phyloP scores from a whole-genome alignment of 768 basidiomycete genomes.

The Mycena olivaceomarginata region DNA sequence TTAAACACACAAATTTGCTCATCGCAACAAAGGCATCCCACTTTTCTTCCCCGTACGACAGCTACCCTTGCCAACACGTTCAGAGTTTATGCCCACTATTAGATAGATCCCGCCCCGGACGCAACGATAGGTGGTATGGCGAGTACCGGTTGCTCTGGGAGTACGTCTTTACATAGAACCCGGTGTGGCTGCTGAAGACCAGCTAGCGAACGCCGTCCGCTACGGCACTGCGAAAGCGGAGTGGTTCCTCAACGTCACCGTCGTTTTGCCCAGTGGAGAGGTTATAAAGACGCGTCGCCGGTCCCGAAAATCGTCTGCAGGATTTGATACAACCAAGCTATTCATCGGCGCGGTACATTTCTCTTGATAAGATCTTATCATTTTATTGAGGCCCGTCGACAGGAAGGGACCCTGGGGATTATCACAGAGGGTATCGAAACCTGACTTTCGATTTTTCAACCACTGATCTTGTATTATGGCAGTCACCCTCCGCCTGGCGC shows the following conservation, averaged over 20 bases:
- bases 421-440: slow-evolving; percentile 82
- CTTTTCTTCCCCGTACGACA: slow-evolving; percentile 87
- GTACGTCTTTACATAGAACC: slow-evolving; percentile 59
- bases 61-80: neutral
- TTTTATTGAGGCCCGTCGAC: too few species aligned
- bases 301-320: slow-evolving; percentile 90
- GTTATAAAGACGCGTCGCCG: slow-evolving; percentile 92
- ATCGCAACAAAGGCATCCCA: slow-evolving; percentile 70
- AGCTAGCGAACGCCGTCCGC: slow-evolving; percentile 84
- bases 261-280: slow-evolving; percentile 92
- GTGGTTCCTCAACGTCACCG: slow-evolving; percentile 95
- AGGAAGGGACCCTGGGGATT: slow-evolving; percentile 86
- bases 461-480: too few species aligned
- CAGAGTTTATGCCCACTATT: neutral
- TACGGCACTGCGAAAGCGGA: slow-evolving; percentile 94
- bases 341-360: slow-evolving; percentile 82
- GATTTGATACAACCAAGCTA: slow-evolving; percentile 90
- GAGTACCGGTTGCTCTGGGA: slow-evolving; percentile 92
- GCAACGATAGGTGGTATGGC: slow-evolving; percentile 93
- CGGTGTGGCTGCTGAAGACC: slow-evolving; percentile 22
- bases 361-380: neutral
- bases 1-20: neutral
- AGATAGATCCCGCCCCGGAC: slow-evolving; percentile 87
- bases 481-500: slow-evolving; percentile 91
- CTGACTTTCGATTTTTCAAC: neutral